Evolutionary conservation across 495 filamentous ascomycete genomes (phyloP).

Genomic region (Penicillium parvum): DNA sequence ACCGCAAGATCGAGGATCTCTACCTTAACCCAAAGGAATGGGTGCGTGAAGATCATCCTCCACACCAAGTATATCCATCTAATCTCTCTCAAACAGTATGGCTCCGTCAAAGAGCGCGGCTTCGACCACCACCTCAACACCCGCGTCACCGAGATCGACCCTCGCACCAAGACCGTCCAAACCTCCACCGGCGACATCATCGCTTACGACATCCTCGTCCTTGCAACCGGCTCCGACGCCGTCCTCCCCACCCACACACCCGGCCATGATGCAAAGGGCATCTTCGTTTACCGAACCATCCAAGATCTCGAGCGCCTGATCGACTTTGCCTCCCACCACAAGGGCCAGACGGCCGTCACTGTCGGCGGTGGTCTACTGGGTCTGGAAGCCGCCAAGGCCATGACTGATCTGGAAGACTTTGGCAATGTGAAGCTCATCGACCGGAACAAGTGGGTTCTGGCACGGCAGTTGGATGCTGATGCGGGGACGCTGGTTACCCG

Average conservation of each 20-base stretch:
- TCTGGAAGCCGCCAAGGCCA: slow-evolving; percentile 90
- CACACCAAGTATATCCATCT: neutral
- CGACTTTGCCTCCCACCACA: slow-evolving; percentile 58
- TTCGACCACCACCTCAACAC: slow-evolving; percentile 86
- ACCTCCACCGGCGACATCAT: slow-evolving; percentile 69
- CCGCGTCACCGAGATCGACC: slow-evolving; percentile 65
- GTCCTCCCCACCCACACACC: slow-evolving; percentile 76
- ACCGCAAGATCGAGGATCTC: slow-evolving; percentile 82
- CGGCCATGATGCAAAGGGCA: slow-evolving; percentile 77
- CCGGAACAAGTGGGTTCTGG: slow-evolving; percentile 84
- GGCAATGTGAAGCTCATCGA: slow-evolving; percentile 79
- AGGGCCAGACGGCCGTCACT: slow-evolving; percentile 68
- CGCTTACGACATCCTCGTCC: slow-evolving; percentile 82
- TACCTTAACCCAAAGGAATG: slow-evolving; percentile 89
- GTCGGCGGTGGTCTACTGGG: slow-evolving; percentile 91
- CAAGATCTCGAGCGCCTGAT: slow-evolving; percentile 82
- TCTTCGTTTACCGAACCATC: slow-evolving; percentile 95
- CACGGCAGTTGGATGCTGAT: slow-evolving; percentile 80
- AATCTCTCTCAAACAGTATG: slow-evolving; percentile 39
- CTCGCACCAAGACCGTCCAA: slow-evolving; percentile 58
- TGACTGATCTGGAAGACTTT: slow-evolving; percentile 84
- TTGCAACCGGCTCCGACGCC: slow-evolving; percentile 91
- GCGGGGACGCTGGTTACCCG: slow-evolving; percentile 82
- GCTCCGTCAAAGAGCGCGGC: slow-evolving; percentile 54
- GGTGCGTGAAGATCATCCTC: slow-evolving; percentile 48